phyloP scores from a whole-genome alignment of 129 eudicot species.

The Heracleum sosnowskyi region DNA sequence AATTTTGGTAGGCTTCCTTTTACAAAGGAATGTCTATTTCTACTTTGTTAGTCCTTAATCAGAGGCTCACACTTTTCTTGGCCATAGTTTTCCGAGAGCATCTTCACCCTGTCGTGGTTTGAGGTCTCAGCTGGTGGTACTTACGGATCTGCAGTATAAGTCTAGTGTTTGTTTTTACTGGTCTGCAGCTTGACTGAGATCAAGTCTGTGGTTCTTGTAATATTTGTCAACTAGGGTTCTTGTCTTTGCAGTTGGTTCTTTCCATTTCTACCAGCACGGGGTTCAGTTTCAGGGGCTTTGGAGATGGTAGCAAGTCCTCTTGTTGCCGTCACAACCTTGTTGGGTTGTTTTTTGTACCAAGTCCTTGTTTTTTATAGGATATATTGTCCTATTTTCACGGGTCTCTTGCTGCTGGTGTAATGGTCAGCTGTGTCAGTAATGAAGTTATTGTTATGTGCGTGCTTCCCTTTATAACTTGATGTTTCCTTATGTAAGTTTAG shows the following conservation, averaged over 20 bases:
- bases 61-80: constrained; percentile 26
- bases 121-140: neutral
- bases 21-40: neutral
- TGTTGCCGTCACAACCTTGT: constrained; percentile 51
- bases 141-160: neutral
- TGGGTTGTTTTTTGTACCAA: constrained; percentile 62
- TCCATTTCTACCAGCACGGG: constrained; percentile 26
- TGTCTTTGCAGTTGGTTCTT: constrained; percentile 12
- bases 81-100: constrained; percentile 37
- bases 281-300: constrained; percentile 51
- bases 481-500: neutral
- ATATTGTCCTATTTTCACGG: constrained; percentile 39
- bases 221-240: constrained; percentile 4
- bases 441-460: neutral
- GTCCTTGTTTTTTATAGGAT: constrained; percentile 50
- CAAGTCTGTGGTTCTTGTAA: neutral
- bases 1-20: constrained; percentile 40
- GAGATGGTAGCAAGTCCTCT: constrained; percentile 32
- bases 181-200: neutral
- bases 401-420: constrained; percentile 24
- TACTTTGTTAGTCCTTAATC: constrained; percentile 26
- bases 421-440: constrained; percentile 19
- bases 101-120: constrained; percentile 22
- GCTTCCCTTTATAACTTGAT: neutral
- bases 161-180: constrained; percentile 10